Evolutionary conservation across 1,284 basidiomycete genomes (phyloP), one percentile per base, ranked within the genome.

Genomic region (Schizopora paradoxa): DNA sequence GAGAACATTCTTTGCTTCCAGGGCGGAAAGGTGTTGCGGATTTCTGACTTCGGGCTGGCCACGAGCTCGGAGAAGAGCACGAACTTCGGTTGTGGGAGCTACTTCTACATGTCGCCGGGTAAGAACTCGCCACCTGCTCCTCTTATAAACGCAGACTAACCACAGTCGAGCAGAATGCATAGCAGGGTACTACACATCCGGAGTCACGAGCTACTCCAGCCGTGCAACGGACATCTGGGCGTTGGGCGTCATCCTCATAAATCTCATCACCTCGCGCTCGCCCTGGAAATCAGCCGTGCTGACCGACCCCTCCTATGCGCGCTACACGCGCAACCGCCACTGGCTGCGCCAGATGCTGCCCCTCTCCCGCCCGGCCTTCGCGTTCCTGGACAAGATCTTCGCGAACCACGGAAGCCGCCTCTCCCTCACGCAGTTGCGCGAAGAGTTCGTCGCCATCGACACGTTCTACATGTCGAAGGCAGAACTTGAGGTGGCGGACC

Each of bases 21-120:
- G 32, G 74, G 76, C 38, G 58, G 62, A 42, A 63, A 65, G 43
- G 67, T 86, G 14, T 60, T 86, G 23, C 56, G 3, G 18, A 13
- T 51, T 6, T 73, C 79, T 31, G 84, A 88, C 66, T 88, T 86
- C 61, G 84, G 83, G 0, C 66, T 86, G 14, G 79, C 83, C 1
- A 86, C 84, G 0, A 41, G 69, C 61, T 41, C 71, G 73, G 54
- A 62, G 57, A 47, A 58, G 55, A 55, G 76, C 61, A 50, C 60
- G 57, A 49, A 82, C 54, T 84, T 79, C 63, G 79, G 81, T 31
- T 64, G 62, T 41, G 66, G 66, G 1, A 66, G 61, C 21, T 74
- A 74, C 0, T 79, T 77, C 55, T 86, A 82, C 63, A 79, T 80
- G 77, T 69, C 72, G 42, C 79, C 79, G 47, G 72, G 72, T 73